Evolutionary conservation across 768 basidiomycete genomes (phyloP), one percentile per base, ranked within the genome.

Genomic region (Agrocybe pediades): DNA sequence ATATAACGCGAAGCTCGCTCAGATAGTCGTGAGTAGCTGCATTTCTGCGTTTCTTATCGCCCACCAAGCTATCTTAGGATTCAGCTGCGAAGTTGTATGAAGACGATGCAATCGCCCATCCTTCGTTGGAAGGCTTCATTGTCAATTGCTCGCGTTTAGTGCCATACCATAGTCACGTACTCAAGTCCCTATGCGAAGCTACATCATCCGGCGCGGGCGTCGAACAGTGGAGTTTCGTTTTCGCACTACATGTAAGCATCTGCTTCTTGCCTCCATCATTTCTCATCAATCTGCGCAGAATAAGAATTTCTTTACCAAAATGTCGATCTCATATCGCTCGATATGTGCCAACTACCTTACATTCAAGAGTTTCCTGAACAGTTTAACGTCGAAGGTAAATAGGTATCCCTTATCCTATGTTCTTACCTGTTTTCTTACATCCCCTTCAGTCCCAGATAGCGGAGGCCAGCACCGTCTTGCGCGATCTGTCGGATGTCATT

Each of bases 311-410:
- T 62, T 64, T 8, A 67, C 67, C 21, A 67, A 63, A 16, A 65
- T 71, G 17, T 64, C 68, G 2, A 61, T 62, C 17, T 68, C 72
- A 6, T 77, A 77, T 46, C 68, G 70, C n/a, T 67, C 71, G 0
- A 61, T 73, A 25, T 72, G 71, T 51, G 66, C 68, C 9, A 70
- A 71, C 51, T 72, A 69, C 52, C 51, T 71, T 11, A 58, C 58
- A 9, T 58, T 75, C 16, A 53, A 57, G 30, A 57, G 63, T 17
- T 66, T 68, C 51, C 44, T 74, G 26, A 63, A 68, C 25, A 46
- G 54, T 21, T 41, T 59, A 51, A 71, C 45, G 6, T 36, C 33
- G 11, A 36, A 36, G 33, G 69, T 67, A 58, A 20, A 56, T 30
- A 36, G 29, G 21, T 40, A 23, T n/a, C 29, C 16, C 21, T 25